phyloP scores from a whole-genome alignment of 352 stramenopile species.

The Pythium sp. region DNA sequence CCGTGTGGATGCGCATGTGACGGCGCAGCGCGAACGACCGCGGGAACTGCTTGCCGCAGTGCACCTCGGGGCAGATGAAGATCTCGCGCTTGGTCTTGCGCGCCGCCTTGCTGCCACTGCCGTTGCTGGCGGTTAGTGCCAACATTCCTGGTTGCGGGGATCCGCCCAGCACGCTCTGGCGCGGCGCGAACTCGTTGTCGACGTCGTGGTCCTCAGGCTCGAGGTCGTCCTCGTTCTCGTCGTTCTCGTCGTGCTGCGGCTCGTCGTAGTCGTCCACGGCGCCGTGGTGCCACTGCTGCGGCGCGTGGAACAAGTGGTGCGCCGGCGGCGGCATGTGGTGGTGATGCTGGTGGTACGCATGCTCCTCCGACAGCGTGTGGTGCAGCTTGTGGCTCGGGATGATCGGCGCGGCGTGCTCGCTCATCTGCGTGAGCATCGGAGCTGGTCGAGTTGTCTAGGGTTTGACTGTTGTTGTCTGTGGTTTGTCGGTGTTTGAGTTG shows the following conservation, averaged over 20 bases:
- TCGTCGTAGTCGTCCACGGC: slow-evolving; percentile 6
- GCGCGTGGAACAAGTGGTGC: slow-evolving; percentile 27
- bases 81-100: slow-evolving; percentile 25
- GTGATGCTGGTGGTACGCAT: slow-evolving; percentile 33
- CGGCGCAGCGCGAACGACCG: slow-evolving; percentile 77
- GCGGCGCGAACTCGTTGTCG: background rate
- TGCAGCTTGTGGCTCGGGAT: slow-evolving; percentile 19
- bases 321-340: slow-evolving; percentile 28
- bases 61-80: slow-evolving; percentile 72
- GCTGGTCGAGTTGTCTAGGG: background rate
- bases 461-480: background rate
- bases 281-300: slow-evolving; percentile 11
- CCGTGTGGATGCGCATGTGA: slow-evolving; percentile 85
- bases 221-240: slow-evolving; percentile 8
- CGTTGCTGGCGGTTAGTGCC: background rate
- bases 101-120: slow-evolving; percentile 7
- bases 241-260: slow-evolving; percentile 8
- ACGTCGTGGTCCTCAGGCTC: background rate
- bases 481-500: background rate
- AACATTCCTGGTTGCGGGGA: background rate
- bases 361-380: slow-evolving; percentile 26
- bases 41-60: slow-evolving; percentile 87
- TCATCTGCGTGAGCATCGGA: slow-evolving; percentile 45
- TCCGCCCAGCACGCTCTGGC: slow-evolving; percentile 8
- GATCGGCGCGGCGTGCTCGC: slow-evolving; percentile 10